These are phyloP conservation scores for Pouteria glomerata DNA, from an alignment of 148 eudicot genomes.

Conservation along the genomic window DNA sequence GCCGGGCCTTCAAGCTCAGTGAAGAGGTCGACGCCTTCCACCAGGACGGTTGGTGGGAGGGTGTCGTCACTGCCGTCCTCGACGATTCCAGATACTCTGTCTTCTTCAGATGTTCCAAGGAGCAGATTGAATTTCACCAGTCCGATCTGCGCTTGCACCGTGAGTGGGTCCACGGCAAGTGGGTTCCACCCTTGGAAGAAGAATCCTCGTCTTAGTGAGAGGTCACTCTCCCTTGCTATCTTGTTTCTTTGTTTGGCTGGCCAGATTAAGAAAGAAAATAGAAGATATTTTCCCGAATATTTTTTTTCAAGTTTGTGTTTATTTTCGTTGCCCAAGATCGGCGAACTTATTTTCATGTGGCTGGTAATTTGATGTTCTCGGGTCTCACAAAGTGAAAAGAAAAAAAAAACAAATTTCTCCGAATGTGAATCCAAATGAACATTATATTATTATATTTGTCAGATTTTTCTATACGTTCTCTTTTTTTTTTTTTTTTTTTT, in stretches of 20 bases:
- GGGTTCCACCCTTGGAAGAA: constrained; percentile 17
- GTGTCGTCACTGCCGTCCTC: constrained; percentile 16
- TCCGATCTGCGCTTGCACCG: constrained; percentile 31
- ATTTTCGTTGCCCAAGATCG: too few species aligned
- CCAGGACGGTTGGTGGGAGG: constrained; percentile 43
- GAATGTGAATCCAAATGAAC: too few species aligned
- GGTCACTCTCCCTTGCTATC: constrained; percentile 1
- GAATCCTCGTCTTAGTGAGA: too few species aligned
- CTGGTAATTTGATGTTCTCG: neutral
- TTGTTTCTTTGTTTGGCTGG: neutral
- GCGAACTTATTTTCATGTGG: too few species aligned
- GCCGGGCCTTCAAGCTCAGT: constrained; percentile 13
- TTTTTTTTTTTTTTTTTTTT: too few species aligned
- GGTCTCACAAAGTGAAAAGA: neutral
- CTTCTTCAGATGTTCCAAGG: constrained; percentile 28
- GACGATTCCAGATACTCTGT: constrained; percentile 17
- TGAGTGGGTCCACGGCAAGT: constrained; percentile 30
- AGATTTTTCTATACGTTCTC: too few species aligned
- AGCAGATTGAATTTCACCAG: constrained; percentile 25
- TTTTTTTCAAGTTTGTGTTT: too few species aligned
- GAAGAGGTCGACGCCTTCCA: constrained; percentile 38
- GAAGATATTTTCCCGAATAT: neutral
- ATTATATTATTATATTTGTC: too few species aligned
- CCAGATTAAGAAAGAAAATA: neutral
- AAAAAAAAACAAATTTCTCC: too few species aligned